Evolutionary conservation across 2,329 filamentous ascomycete genomes (phyloP).

Genomic region (Apiospora phragmitis): DNA sequence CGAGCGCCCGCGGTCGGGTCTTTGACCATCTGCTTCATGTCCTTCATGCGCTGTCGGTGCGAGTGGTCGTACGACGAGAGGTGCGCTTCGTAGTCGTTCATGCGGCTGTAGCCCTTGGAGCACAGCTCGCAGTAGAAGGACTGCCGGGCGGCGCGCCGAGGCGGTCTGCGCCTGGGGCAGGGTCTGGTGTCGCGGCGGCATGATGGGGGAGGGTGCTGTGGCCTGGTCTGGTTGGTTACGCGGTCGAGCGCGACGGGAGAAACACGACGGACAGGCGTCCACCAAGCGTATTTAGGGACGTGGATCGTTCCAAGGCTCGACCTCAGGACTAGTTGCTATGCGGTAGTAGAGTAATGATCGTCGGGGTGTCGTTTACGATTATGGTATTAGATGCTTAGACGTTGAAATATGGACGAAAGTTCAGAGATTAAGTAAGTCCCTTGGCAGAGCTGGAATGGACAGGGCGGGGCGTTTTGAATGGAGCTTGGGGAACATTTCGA

Average conservation of each 20-base stretch:
- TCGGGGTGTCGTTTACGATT: no score
- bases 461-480: neutral
- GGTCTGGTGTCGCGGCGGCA: slow-evolving; percentile 53
- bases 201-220: neutral
- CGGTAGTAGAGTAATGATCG: neutral
- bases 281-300: neutral
- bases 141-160: slow-evolving; percentile 70
- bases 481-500: neutral
- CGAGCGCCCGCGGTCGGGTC: slow-evolving; percentile 66
- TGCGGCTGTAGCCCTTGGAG: slow-evolving; percentile 90
- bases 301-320: neutral
- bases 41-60: slow-evolving; percentile 85
- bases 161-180: slow-evolving; percentile 59
- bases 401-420: neutral
- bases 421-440: neutral
- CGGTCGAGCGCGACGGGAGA: neutral
- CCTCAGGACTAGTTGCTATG: neutral
- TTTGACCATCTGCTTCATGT: slow-evolving; percentile 82
- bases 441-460: neutral
- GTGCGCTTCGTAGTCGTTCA: slow-evolving; percentile 95
- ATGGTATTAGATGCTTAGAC: neutral
- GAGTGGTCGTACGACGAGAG: slow-evolving; percentile 93
- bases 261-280: neutral
- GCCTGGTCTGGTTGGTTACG: neutral
- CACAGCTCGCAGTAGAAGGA: slow-evolving; percentile 87